Conservation (phyloP, 768 basidiomycete species). For the Pleurotus eryngii region DNA sequence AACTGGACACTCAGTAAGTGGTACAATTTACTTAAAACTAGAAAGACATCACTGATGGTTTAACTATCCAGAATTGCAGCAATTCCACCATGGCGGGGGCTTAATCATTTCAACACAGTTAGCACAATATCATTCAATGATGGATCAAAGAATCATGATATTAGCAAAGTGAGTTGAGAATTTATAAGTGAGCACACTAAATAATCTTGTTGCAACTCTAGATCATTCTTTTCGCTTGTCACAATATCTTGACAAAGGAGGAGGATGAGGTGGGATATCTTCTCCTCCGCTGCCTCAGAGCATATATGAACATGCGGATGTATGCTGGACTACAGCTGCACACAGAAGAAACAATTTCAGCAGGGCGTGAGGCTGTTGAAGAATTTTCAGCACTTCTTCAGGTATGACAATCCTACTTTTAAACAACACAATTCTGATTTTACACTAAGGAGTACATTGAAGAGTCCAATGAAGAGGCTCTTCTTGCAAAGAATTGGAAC, state of each 20-base stretch:
- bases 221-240: conserved; percentile 25
- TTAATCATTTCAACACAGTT: neutral
- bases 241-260: conserved; percentile 16
- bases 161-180: neutral
- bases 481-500: conserved; percentile 22
- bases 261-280: conserved; percentile 15
- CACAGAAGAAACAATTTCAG: conserved; percentile 20
- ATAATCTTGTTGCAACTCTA: neutral
- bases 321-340: conserved; percentile 27
- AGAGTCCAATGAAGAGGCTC: neutral
- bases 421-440: neutral
- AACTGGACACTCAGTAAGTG: conserved; percentile 23
- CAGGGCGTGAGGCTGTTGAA: conserved; percentile 14
- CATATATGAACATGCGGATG: conserved; percentile 27
- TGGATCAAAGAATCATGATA: neutral
- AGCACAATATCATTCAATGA: conserved; percentile 1
- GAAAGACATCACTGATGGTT: neutral
- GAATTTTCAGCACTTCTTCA: conserved; percentile 16
- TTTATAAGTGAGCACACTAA: neutral
- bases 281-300: conserved; percentile 24
- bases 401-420: conserved; percentile 4
- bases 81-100: neutral
- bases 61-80: neutral
- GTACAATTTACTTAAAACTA: neutral
- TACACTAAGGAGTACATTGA: neutral